Evolutionary conservation across 2,329 filamentous ascomycete genomes (phyloP).

Genomic region (Diaporthe nobilis): DNA sequence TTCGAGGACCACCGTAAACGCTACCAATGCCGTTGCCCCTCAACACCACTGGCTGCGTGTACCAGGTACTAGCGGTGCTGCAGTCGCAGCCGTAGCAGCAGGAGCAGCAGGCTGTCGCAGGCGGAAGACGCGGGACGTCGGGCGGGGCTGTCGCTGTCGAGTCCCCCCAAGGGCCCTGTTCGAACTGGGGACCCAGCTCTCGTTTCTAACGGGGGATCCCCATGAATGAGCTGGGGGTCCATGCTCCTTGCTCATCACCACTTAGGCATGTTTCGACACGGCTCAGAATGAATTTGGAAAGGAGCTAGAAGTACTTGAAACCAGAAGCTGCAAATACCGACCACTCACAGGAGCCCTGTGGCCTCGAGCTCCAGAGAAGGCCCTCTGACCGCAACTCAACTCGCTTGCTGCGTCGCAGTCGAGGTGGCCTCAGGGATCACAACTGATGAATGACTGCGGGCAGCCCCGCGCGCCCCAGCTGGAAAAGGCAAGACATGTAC

Average conservation of each 20-base stretch:
- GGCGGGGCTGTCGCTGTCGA: constrained; percentile 17
- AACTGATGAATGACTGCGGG: constrained; percentile 21
- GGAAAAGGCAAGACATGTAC: constrained; percentile 21
- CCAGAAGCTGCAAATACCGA: constrained; percentile 22
- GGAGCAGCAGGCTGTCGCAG: constrained; percentile 11
- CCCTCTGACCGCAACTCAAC: constrained; percentile 19
- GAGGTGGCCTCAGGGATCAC: constrained; percentile 14
- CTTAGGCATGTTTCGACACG: constrained; percentile 38
- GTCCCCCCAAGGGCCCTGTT: constrained; percentile 24
- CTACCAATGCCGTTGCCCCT: not conserved
- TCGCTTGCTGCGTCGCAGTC: constrained; percentile 10
- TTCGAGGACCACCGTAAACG: not conserved
- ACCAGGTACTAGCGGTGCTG: not conserved
- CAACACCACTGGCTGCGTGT: not conserved
- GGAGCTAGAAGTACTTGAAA: constrained; percentile 43
- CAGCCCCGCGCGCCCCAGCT: constrained; percentile 25
- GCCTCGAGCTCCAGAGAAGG: constrained; percentile 21
- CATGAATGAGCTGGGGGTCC: constrained; percentile 25
- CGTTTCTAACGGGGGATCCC: constrained; percentile 24
- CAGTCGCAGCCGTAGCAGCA: not conserved
- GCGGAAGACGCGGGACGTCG: constrained; percentile 31
- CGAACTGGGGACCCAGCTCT: constrained; percentile 26
- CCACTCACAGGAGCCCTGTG: constrained; percentile 20
- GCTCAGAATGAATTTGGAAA: constrained; percentile 38
- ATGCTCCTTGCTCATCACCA: constrained; percentile 35